phyloP scores from a whole-genome alignment of 371 early-diverging fungal genomes.

The Apophysomyces elegans region DNA sequence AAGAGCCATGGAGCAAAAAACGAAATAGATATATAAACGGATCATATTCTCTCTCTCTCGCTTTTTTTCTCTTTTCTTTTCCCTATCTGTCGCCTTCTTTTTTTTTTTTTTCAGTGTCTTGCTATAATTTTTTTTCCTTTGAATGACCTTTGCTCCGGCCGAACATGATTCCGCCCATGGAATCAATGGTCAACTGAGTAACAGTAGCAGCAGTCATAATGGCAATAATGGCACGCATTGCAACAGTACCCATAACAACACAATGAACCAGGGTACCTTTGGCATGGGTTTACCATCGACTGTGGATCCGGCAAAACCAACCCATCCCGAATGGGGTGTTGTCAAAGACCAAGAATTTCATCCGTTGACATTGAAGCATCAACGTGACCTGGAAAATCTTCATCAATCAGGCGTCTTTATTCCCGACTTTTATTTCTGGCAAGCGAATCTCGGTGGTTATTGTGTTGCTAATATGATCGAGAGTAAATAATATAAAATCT shows the following conservation, averaged over 20 bases:
- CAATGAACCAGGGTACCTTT: neutral
- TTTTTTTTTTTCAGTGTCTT: neutral
- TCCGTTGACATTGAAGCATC: constrained; percentile 50
- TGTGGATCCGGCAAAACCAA: constrained; percentile 35
- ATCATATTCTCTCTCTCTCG: too few species aligned
- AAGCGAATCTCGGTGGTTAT: constrained; percentile 55
- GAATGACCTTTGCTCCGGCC: neutral
- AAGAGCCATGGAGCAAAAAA: too few species aligned
- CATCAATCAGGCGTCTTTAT: constrained; percentile 32
- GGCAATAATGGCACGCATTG: too few species aligned
- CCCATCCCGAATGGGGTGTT: constrained; percentile 53
- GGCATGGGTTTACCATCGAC: neutral
- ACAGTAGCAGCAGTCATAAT: too few species aligned
- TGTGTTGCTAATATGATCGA: constrained; percentile 55
- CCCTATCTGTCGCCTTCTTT: neutral
- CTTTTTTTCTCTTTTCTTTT: too few species aligned
- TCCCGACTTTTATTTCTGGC: constrained; percentile 55
- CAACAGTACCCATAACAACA: too few species aligned
- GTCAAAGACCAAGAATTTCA: constrained; percentile 51
- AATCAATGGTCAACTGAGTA: neutral
- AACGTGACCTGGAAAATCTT: constrained; percentile 45
- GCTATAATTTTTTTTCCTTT: neutral
- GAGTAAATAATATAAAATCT: constrained; percentile 25
- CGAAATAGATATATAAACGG: too few species aligned
- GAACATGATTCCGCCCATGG: neutral